phyloP scores from a whole-genome alignment of 2,329 filamentous ascomycete species.

The Curvularia lunata region DNA sequence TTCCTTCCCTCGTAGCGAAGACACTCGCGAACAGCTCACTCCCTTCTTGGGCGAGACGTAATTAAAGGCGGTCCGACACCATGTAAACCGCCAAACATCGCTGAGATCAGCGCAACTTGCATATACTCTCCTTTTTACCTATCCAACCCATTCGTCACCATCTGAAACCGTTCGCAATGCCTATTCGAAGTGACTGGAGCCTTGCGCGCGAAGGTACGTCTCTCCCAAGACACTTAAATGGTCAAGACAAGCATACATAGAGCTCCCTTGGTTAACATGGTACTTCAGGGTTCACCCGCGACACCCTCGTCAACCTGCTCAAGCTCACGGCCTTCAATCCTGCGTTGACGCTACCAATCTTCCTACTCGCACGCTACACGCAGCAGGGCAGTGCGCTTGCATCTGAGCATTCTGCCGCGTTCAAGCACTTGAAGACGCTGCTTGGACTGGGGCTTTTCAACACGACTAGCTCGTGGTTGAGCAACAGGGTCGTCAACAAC shows the following conservation, averaged over 20 bases:
- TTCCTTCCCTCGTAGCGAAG: constrained; percentile 1
- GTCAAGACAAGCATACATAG: background rate
- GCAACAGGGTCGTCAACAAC: constrained; percentile 58
- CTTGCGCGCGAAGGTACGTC: constrained; percentile 49
- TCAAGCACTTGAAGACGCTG: constrained; percentile 61
- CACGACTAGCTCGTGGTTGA: constrained; percentile 59
- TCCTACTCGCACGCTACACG: constrained; percentile 70
- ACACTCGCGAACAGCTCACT: background rate
- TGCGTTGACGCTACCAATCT: constrained; percentile 65
- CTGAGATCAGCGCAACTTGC: background rate
- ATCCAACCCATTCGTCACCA: background rate
- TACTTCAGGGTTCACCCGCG: constrained; percentile 51
- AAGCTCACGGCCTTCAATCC: constrained; percentile 70
- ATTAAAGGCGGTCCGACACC: background rate
- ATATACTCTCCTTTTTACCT: background rate
- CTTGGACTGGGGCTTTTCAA: constrained; percentile 60
- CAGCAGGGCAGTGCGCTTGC: constrained; percentile 64
- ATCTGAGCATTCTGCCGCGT: constrained; percentile 56
- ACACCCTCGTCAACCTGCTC: constrained; percentile 65
- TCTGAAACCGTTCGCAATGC: constrained; percentile 33
- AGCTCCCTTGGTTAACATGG: constrained; percentile 1
- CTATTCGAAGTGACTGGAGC: constrained; percentile 47
- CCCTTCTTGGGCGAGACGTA: background rate
- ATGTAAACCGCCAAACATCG: background rate
- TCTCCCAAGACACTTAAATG: background rate